Percentiles rank a stretch among this genome's conserved stretches.
These are phyloP conservation scores for Triticum turgidum DNA, from an alignment of 176 grass and related monocot genomes.

Conservation along the genomic window DNA sequence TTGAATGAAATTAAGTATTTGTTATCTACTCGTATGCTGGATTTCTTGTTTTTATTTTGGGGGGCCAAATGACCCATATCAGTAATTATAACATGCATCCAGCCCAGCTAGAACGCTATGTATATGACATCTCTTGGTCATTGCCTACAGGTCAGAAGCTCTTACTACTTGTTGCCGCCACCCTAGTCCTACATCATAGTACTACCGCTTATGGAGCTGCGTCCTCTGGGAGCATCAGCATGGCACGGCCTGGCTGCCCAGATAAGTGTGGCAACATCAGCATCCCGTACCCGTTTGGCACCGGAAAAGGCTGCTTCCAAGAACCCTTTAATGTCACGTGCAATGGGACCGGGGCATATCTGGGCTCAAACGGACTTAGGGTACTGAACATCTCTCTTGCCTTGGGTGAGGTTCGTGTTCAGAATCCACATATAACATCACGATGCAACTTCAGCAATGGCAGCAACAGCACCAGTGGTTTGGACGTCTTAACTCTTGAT, in stretches of 20 bases:
- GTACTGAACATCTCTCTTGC: background rate
- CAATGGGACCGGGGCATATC: background rate
- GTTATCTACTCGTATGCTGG: background rate
- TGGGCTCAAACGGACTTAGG: background rate
- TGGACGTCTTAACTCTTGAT: background rate
- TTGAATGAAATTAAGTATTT: background rate
- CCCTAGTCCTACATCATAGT: background rate
- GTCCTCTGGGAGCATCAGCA: background rate
- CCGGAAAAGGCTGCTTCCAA: conserved; percentile 15
- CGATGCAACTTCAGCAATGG: background rate
- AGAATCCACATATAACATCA: background rate
- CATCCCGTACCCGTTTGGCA: conserved; percentile 59
- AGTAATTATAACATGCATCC: background rate
- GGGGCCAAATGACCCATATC: background rate
- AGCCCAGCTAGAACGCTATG: background rate
- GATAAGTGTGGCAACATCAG: conserved; percentile 43
- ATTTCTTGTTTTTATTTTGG: too few species aligned
- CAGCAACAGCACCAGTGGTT: background rate
- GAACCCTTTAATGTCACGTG: conserved; percentile 18
- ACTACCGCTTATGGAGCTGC: background rate
- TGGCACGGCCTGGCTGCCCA: conserved; percentile 17
- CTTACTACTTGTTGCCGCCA: background rate
- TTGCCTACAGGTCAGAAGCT: background rate
- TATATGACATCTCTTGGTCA: background rate
- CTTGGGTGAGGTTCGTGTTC: background rate